Evolutionary conservation across 1,139 yeast species (phyloP).

Genomic region (Blastobotrys apis): DNA sequence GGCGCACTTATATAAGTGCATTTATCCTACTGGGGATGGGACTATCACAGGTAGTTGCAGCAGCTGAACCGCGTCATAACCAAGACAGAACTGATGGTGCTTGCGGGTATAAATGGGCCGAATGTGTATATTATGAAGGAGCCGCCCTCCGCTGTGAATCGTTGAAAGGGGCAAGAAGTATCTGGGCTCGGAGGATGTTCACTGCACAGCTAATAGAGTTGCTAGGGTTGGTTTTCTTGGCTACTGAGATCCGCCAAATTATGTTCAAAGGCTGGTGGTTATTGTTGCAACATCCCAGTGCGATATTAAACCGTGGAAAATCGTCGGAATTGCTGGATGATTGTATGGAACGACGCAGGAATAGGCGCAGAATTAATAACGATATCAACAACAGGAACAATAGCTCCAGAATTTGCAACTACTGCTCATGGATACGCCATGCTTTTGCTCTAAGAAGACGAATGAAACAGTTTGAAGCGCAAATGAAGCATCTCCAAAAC

Average conservation of each 20-base stretch:
- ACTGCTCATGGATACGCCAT: too few species aligned
- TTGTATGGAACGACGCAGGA: slow-evolving; percentile 1
- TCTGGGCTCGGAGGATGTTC: background rate
- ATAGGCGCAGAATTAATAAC: background rate
- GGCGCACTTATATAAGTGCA: slow-evolving; percentile 21
- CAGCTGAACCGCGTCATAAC: background rate
- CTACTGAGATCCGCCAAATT: slow-evolving; percentile 10
- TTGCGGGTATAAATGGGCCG: slow-evolving; percentile 4
- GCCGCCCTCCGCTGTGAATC: background rate
- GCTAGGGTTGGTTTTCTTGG: slow-evolving; percentile 3
- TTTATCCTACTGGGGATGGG: slow-evolving; percentile 16
- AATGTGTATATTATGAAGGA: slow-evolving; percentile 6
- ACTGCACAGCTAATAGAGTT: background rate
- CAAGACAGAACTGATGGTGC: slow-evolving; percentile 4
- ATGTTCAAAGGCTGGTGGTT: slow-evolving; percentile 11
- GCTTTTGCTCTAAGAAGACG: too few species aligned
- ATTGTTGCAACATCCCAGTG: slow-evolving; percentile 2
- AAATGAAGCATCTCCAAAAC: too few species aligned
- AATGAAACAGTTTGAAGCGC: too few species aligned
- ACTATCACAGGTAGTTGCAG: slow-evolving; percentile 11
- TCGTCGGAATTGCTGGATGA: slow-evolving; percentile 8
- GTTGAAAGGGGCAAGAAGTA: background rate
- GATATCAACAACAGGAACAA: too few species aligned
- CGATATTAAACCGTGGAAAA: slow-evolving; percentile 5
- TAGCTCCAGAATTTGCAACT: too few species aligned